Evolutionary conservation across 176 grass and related monocot species (phyloP).

Genomic region (Melocanna baccifera): DNA sequence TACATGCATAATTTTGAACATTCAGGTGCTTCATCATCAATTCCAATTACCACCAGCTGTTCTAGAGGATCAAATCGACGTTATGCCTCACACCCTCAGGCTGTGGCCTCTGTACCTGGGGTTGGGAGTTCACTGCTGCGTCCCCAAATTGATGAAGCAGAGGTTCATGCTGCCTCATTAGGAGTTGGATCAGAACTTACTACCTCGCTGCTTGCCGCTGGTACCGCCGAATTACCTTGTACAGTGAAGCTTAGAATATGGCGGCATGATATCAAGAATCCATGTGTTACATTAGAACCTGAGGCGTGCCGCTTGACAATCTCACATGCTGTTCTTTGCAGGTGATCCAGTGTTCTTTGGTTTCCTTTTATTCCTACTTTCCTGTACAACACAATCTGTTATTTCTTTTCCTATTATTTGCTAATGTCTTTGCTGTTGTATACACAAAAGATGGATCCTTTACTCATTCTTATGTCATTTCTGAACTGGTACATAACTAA

Average conservation of each 20-base stretch:
- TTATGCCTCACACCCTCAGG: slow-evolving; percentile 29
- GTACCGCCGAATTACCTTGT: slow-evolving; percentile 84
- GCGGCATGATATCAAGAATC: slow-evolving; percentile 69
- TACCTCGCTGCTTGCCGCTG: slow-evolving; percentile 58
- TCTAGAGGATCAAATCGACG: slow-evolving; percentile 51
- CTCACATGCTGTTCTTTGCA: slow-evolving; percentile 99
- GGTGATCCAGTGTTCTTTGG: slow-evolving; percentile 41
- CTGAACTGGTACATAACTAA: slow-evolving; percentile 1
- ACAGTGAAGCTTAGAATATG: slow-evolving; percentile 99
- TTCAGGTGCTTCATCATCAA: slow-evolving; percentile 46
- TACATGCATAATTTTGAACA: slow-evolving; percentile 30
- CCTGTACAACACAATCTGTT: slow-evolving; percentile 3
- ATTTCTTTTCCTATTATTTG: slow-evolving; percentile 5
- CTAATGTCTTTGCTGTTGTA: background rate
- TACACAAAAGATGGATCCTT: slow-evolving; percentile 4
- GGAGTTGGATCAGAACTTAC: slow-evolving; percentile 64
- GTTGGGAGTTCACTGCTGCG: slow-evolving; percentile 49
- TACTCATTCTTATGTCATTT: slow-evolving; percentile 4
- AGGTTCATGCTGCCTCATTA: slow-evolving; percentile 53
- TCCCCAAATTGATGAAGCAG: slow-evolving; percentile 65
- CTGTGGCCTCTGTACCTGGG: slow-evolving; percentile 38
- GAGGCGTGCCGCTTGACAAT: slow-evolving; percentile 66
- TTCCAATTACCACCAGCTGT: slow-evolving; percentile 32
- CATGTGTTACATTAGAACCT: slow-evolving; percentile 45
- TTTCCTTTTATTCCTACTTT: slow-evolving; percentile 21